A percentile compares a stretch with the other conserved stretches of the same genome.
These are phyloP conservation scores for Aspergillus mulundensis DNA, from an alignment of 495 filamentous ascomycete genomes.

Conservation along the genomic window DNA sequence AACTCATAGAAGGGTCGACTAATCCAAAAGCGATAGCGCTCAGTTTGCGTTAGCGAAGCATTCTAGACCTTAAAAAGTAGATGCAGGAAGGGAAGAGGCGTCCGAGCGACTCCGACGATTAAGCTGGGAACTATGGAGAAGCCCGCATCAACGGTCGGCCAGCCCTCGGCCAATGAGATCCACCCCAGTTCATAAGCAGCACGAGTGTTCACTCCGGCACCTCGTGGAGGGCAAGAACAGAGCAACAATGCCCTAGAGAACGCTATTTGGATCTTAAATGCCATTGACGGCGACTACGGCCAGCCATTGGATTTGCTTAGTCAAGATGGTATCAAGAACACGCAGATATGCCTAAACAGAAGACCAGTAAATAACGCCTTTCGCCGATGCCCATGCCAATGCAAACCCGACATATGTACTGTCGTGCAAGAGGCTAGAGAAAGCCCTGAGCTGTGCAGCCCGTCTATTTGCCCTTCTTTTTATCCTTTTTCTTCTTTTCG, in stretches of 20 bases:
- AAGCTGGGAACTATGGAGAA: conserved; percentile 8
- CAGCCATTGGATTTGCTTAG: background rate
- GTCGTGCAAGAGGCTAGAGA: conserved; percentile 2
- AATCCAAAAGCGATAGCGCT: background rate
- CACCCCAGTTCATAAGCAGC: background rate
- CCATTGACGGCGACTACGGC: background rate
- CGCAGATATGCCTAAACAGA: conserved; percentile 1
- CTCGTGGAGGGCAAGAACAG: background rate
- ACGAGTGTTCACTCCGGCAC: background rate
- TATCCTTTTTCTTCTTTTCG: conserved; percentile 49
- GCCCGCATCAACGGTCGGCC: conserved; percentile 8
- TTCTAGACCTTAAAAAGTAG: conserved; percentile 1
- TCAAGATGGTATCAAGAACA: conserved; percentile 21
- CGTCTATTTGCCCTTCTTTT: conserved; percentile 50
- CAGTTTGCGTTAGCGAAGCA: background rate
- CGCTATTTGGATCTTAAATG: background rate
- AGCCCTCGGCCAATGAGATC: conserved; percentile 5
- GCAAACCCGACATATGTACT: conserved; percentile 18
- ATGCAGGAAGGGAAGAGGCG: background rate
- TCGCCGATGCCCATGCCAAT: conserved; percentile 26
- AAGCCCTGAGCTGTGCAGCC: conserved; percentile 17
- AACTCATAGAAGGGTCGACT: background rate
- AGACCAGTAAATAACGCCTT: conserved; percentile 17
- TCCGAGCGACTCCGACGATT: background rate
- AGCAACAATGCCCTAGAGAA: background rate